phyloP scores from a whole-genome alignment of 1,284 basidiomycete species.

The Puccinia hordei region DNA sequence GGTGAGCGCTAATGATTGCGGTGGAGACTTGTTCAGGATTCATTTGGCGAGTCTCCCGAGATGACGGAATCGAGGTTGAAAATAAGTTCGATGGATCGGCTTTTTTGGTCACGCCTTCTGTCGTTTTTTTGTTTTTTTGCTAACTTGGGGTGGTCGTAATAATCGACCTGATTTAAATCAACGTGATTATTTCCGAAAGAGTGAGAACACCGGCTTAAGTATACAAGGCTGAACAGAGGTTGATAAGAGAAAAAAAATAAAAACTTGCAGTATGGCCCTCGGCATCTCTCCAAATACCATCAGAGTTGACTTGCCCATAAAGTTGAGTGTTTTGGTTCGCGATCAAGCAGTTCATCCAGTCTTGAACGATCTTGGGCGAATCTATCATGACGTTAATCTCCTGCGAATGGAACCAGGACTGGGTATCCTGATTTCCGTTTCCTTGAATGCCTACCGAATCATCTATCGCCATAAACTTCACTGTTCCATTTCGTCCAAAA shows the following conservation, averaged over 20 bases:
- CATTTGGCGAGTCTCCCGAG: neutral
- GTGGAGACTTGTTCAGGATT: neutral
- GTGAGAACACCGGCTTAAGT: too few relatives aligned
- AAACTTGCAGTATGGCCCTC: constrained; percentile 36
- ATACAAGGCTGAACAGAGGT: too few relatives aligned
- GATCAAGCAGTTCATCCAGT: constrained; percentile 69
- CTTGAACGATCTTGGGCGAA: constrained; percentile 65
- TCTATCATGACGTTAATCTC: constrained; percentile 78
- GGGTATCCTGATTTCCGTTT: constrained; percentile 71
- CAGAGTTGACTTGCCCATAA: constrained; percentile 67
- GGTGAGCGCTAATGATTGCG: neutral
- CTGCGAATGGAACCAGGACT: constrained; percentile 76
- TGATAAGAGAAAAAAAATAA: neutral
- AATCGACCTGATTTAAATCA: constrained; percentile 27
- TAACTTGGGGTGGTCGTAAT: constrained; percentile 33
- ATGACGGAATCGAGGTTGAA: neutral
- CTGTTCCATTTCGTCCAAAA: constrained; percentile 54
- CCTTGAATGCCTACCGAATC: constrained; percentile 72
- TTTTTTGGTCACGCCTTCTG: neutral
- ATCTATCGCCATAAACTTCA: constrained; percentile 75
- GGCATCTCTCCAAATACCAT: constrained; percentile 70
- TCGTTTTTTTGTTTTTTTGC: neutral
- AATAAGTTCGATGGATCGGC: neutral
- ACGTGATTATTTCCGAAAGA: neutral
- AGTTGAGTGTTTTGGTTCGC: constrained; percentile 72